Conservation (phyloP, 305 asterid genomes). For the Solanum chacoense region DNA sequence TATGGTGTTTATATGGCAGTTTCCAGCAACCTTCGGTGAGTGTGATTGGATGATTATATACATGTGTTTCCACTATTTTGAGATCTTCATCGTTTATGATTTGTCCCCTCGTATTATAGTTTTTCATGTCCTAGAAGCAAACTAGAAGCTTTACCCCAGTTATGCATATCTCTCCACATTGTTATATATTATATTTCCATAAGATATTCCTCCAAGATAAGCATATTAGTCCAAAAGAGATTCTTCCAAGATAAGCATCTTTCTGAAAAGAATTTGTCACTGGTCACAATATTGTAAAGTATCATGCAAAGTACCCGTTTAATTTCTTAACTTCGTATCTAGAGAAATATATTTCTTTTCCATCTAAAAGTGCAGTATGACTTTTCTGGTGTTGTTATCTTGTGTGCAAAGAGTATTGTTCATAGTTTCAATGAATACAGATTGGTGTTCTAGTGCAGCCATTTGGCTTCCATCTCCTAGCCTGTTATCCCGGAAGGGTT, state of each 20-base stretch:
- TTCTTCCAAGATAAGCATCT: background rate
- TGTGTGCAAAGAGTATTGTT: background rate
- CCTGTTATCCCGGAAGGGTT: background rate
- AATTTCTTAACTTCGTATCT: background rate
- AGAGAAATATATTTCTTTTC: background rate
- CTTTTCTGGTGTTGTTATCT: background rate
- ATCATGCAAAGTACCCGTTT: background rate
- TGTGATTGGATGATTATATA: background rate
- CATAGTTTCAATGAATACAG: background rate
- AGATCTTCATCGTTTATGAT: background rate
- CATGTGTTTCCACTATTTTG: background rate
- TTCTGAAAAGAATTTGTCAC: background rate
- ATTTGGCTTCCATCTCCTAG: background rate
- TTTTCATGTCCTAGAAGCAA: background rate
- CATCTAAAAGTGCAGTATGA: background rate
- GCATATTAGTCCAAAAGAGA: background rate
- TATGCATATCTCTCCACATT: background rate
- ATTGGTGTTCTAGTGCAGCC: background rate
- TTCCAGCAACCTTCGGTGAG: slow-evolving; percentile 87
- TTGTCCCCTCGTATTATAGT: background rate
- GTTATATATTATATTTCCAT: background rate
- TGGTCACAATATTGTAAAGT: background rate
- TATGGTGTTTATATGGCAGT: slow-evolving; percentile 87
- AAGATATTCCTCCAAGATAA: background rate
- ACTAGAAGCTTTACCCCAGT: background rate